Percentiles rank a stretch among this genome's conserved stretches.
phyloP scores from a whole-genome alignment of 495 filamentous ascomycete species.

The Hypoxylon fuscum region DNA sequence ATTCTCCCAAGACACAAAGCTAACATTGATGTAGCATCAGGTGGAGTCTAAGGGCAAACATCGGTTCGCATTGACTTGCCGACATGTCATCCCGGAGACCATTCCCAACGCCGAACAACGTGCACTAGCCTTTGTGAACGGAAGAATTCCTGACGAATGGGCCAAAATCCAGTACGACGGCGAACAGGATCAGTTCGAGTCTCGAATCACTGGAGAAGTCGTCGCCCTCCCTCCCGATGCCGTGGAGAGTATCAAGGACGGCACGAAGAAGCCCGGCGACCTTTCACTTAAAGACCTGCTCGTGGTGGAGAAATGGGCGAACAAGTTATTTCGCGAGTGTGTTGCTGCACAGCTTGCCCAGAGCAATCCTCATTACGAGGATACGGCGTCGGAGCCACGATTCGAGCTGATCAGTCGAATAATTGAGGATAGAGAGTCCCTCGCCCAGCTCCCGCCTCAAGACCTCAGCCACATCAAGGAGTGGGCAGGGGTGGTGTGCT shows the following conservation, averaged over 20 bases:
- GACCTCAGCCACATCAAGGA: too few species aligned
- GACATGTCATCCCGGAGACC: slow-evolving; percentile 58
- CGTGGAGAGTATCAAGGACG: too few species aligned
- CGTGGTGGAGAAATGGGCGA: too few species aligned
- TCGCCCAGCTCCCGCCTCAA: too few species aligned
- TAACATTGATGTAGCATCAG: slow-evolving; percentile 60
- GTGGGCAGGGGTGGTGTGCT: too few species aligned
- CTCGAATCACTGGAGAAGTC: background rate
- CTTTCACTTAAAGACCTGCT: too few species aligned
- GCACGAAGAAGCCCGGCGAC: background rate
- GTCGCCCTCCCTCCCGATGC: background rate
- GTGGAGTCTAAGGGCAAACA: slow-evolving; percentile 65
- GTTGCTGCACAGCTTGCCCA: too few species aligned
- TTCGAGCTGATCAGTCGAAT: too few species aligned
- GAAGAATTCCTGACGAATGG: slow-evolving; percentile 46
- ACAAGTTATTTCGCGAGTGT: too few species aligned
- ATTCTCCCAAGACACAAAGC: slow-evolving; percentile 14
- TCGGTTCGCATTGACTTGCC: slow-evolving; percentile 72
- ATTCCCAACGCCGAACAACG: slow-evolving; percentile 47
- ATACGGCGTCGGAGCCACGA: too few species aligned
- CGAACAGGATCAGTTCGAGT: slow-evolving; percentile 12
- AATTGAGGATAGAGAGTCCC: too few species aligned
- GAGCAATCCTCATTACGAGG: too few species aligned
- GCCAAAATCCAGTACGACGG: slow-evolving; percentile 25
- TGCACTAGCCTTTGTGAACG: slow-evolving; percentile 40